phyloP scores from a whole-genome alignment of 176 grass and related monocot genomes.

The barley (Hordeum vulgare) region DNA sequence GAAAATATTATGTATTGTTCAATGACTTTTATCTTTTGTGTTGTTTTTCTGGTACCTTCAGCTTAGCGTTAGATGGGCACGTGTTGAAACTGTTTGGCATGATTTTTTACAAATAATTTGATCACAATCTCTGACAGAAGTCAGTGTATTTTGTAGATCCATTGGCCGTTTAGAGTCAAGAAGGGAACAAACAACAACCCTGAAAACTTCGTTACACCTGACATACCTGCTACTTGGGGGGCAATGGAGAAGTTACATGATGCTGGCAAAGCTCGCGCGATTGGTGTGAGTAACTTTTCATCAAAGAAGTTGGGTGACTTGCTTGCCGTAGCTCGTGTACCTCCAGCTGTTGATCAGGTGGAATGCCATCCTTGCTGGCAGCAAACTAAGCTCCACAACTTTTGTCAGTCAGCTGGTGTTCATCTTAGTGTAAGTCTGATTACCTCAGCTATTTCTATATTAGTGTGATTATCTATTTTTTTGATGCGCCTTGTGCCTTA shows the following conservation, averaged over 20 bases:
- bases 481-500: too few relatives aligned
- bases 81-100: not conserved
- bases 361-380: constrained; percentile 77
- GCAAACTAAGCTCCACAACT: constrained; percentile 51
- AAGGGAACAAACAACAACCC: constrained; percentile 36
- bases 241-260: constrained; percentile 70
- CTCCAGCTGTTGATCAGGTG: constrained; percentile 69
- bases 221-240: constrained; percentile 56
- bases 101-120: not conserved
- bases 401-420: constrained; percentile 53
- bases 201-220: constrained; percentile 43
- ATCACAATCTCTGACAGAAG: not conserved
- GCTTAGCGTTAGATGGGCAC: not conserved
- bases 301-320: constrained; percentile 69
- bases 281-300: constrained; percentile 77
- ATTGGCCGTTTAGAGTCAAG: constrained; percentile 73
- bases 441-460: not conserved
- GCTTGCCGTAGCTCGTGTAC: constrained; percentile 45
- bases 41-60: not conserved
- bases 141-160: constrained; percentile 45
- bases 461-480: too few relatives aligned
- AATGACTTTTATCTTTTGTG: not conserved
- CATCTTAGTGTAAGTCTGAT: constrained; percentile 54
- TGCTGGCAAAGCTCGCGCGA: constrained; percentile 62
- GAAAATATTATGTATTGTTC: not conserved